Base-by-base conservation (phyloP, 2,329 filamentous ascomycete species). In the Eurotiales sp. region DNA sequence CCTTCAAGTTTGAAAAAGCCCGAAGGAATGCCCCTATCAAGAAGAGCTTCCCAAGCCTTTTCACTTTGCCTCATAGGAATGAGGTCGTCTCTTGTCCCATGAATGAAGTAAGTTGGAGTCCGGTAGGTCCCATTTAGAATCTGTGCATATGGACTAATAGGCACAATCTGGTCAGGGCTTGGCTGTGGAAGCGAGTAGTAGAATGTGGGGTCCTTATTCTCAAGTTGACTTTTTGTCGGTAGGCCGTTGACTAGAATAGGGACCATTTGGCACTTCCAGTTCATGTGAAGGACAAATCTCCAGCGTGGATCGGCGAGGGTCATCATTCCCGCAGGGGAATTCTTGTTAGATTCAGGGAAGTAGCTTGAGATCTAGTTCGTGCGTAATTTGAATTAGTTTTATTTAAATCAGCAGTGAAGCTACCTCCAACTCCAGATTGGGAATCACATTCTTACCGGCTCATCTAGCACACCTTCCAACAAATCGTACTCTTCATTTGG, bases 281-380 rank as follows among this genome's bases (percentile, higher is more conserved):
- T 74, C 61, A 75, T 74, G 51, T 74, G 65, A 0, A 76, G 59
- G 1, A 66, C 57, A 14, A 76, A 62, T 2, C 70, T 64, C 12
- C 53, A 63, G 12, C 74, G 70, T 0, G 67, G 57, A 51, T 76
- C 72, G 1, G 34, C 55, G 2, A 41, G 47, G 1, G 43, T 27
- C 58, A 61, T 59, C 58, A 36, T 10, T 15, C 17, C 19, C n/a
- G n/a, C 34, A 36, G n/a, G n/a, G 34, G 17, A 36, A 15, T 36
- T 36, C n/a, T 36, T 36, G 34, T 36, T 36, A 8, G 34, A 17
- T 19, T n/a, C 8, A 5, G 34, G 34, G n/a, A 17, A 36, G 34
- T 36, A 15, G 10, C 19, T 15, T 4, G 34, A 6, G 19, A 36
- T 36, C 34, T 36, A 15, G n/a, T n/a, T n/a, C n/a, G n/a, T n/a